Conservation (phyloP, 352 stramenopile species). For the Pythium monospermum region DNA sequence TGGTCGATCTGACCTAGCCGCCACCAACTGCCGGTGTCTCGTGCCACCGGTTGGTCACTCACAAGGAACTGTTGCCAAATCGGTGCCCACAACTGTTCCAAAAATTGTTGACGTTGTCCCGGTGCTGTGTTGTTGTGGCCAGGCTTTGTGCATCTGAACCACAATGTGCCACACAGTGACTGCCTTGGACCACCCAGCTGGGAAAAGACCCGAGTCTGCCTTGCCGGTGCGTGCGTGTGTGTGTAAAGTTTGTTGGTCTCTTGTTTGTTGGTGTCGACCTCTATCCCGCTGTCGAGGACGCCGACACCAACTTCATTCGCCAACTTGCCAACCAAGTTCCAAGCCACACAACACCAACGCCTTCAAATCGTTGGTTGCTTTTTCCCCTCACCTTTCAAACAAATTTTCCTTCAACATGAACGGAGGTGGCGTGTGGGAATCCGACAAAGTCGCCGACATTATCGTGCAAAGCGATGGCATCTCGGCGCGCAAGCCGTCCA, state of each 20-base stretch:
- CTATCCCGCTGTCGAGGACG: too few relatives aligned
- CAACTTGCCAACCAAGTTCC: constrained; percentile 5
- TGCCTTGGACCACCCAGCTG: constrained; percentile 2
- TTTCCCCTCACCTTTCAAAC: background rate
- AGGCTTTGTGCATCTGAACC: background rate
- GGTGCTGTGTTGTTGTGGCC: constrained; percentile 5
- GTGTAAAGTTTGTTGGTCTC: too few relatives aligned
- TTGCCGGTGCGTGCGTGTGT: too few relatives aligned
- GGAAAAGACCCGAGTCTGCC: too few relatives aligned
- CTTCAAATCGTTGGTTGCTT: too few relatives aligned
- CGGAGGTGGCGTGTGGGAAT: constrained; percentile 22
- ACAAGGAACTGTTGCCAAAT: constrained; percentile 7
- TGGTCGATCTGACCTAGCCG: background rate
- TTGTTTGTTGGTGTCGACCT: too few relatives aligned
- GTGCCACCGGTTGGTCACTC: background rate
- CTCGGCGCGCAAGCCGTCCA: constrained; percentile 23
- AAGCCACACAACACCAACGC: background rate
- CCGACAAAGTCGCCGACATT: constrained; percentile 25
- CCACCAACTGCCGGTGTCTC: constrained; percentile 1
- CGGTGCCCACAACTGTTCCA: constrained; percentile 11
- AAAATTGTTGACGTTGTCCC: constrained; percentile 16
- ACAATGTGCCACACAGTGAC: background rate
- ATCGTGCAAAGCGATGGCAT: constrained; percentile 26
- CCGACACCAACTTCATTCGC: constrained; percentile 3
- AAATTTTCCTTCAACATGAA: background rate